phyloP scores from a whole-genome alignment of 495 filamentous ascomycete species.

The Penicillium coffeae region DNA sequence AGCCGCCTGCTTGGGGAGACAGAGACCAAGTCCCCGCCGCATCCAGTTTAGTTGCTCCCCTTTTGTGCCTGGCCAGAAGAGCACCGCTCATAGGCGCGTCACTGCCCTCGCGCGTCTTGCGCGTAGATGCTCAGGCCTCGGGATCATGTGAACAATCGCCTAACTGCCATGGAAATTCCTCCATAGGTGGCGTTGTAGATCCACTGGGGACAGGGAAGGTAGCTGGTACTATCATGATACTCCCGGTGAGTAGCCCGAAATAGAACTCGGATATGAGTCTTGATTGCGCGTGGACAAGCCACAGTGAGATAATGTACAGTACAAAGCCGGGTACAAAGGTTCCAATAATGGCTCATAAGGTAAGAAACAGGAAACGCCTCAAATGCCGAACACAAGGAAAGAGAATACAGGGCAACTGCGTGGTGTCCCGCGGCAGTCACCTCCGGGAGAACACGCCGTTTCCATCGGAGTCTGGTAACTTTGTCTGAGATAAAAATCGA shows the following conservation, averaged over 20 bases:
- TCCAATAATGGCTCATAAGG: conserved; percentile 20
- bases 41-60: conserved; percentile 9
- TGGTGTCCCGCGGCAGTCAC: not conserved
- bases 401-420: conserved; percentile 4
- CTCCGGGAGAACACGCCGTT: not conserved
- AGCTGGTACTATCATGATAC: too few relatives aligned
- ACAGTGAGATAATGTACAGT: not conserved
- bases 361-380: conserved; percentile 35
- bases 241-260: too few relatives aligned
- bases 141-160: not conserved
- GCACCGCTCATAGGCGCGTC: conserved; percentile 18
- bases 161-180: not conserved
- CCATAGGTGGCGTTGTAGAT: too few relatives aligned
- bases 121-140: not conserved
- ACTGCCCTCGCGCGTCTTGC: not conserved
- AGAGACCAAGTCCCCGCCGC: conserved; percentile 4
- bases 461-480: not conserved
- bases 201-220: too few relatives aligned
- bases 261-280: not conserved
- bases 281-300: not conserved
- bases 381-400: conserved; percentile 27
- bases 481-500: not conserved
- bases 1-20: conserved; percentile 12
- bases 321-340: not conserved
- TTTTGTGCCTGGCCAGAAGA: conserved; percentile 9